Base-by-base conservation (phyloP, 805 yeast genomes). In the Saccharomycopsis microspora region DNA sequence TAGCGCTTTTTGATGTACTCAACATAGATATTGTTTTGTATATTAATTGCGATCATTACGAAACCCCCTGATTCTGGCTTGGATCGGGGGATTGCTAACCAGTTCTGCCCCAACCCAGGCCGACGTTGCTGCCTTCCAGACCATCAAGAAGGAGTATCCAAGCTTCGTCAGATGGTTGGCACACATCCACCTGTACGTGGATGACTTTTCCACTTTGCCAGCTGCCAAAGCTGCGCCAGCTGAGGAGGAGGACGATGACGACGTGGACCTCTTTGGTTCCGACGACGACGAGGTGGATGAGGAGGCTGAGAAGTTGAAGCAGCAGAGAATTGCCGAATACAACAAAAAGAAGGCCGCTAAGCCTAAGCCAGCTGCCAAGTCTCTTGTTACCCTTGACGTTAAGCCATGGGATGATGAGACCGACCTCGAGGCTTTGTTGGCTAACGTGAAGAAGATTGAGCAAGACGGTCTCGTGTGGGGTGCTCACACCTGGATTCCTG, bases 401-500 rank as follows among this genome's bases (percentile, higher is more conserved):
- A 93, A 93, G 82, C 97, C 97, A 75, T 93, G 99, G 99, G 98
- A 93, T 72, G 98, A 93, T 66, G 97, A 93, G 79, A 93, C 99
- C 61, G 82, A 90, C 67, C 77, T 93, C 67, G 95, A 93, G 55
- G 82, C 82, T 70, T 67, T 93, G 74, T 70, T 86, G 60, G 89
- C 83, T 55, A 78, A 80, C 71, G 96, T 88, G 65, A 89, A 87
- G 80, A 30, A 40, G 10, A 71, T 90, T 61, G 85, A 80, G 68
- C 70, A 70, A 74, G 98, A 93, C 42, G 99, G 99, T 81, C 82
- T 93, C 66, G 72, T 70, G 58, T 93, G 98, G 98, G 99, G 99
- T 85, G 96, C 89, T 64, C 82, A 75, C 79, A 89, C 83, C 75
- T 88, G 81, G 75, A 76, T 93, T 62, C 93, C 96, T 67, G 94